Evolutionary conservation across 164 flowering plant genomes (phyloP), one percentile per base, ranked within the genome.

Genomic region (Aristolochia contorta): DNA sequence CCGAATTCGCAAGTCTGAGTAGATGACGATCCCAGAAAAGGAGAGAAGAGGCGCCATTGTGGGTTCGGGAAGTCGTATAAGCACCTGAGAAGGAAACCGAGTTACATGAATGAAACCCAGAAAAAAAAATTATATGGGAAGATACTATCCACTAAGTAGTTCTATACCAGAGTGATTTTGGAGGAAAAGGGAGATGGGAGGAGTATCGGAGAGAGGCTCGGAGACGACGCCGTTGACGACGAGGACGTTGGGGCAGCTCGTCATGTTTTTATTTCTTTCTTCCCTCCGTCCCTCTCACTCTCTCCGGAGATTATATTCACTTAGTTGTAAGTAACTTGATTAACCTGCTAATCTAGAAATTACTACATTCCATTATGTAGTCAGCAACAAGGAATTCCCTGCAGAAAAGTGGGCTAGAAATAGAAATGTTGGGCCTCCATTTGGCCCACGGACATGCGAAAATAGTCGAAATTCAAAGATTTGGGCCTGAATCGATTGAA

Each of bases 51-150:
- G 68, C 87, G 24, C 74, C 71, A 63, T 66, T 67, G 71, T 83
- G 82, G 2, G 98, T 86, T 7, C 98, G 78, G 56, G 96, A 65
- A 4, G 96, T 87, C 5, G 98, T 93, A 60, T 93, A 93, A 58
- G 97, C 98, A 60, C 96, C 97, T 87, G 43, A 37, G 79, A 20
- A 19, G 13, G 33, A 22, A 25, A 14, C 12, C 24, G 23, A 46
- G 25, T 9, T 22, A n/a, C 15, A 53, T 32, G 22, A 19, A 27
- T 46, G 48, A 45, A 14, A 19, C 15, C 19, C 47, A 9, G 20
- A 18, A 67, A 62, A 46, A 15, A 27, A 13, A 59, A 43, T n/a
- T n/a, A 24, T 9, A 47, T 3, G 20, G 4, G 41, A 20, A 23
- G 45, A 16, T 57, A 15, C 6, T 25, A 47, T 1, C 41, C 1